Conservation (phyloP, 768 basidiomycete species). For the Obba rivulosa region DNA sequence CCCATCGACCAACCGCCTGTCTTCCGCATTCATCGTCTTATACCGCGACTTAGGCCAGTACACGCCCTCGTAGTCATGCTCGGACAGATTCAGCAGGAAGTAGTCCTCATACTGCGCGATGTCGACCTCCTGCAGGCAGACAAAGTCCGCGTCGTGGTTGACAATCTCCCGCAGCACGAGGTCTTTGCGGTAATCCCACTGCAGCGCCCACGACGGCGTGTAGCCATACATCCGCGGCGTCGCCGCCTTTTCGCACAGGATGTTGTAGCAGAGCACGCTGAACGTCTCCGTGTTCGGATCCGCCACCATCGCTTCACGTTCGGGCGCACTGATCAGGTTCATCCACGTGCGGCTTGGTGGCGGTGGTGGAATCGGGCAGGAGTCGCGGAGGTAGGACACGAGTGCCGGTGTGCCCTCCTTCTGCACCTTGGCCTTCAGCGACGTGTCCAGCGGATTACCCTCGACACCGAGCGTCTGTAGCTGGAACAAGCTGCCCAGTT, state of each 20-base stretch:
- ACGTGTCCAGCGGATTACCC: conserved; percentile 88
- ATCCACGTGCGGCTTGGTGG: conserved; percentile 84
- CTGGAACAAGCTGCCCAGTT: conserved; percentile 88
- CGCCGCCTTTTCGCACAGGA: conserved; percentile 87
- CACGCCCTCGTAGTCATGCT: conserved; percentile 83
- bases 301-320: conserved; percentile 52
- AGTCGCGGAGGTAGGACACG: conserved; percentile 88
- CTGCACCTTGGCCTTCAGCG: conserved; percentile 76
- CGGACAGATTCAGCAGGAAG: conserved; percentile 67
- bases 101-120: conserved; percentile 89
- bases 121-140: conserved; percentile 96
- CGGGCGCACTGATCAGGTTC: conserved; percentile 49
- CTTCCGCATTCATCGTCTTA: conserved; percentile 86
- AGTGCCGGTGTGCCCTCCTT: conserved; percentile 92
- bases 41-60: conserved; percentile 91
- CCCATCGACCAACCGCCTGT: conserved; percentile 88
- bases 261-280: conserved; percentile 86
- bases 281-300: conserved; percentile 73
- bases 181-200: conserved; percentile 93
- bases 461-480: conserved; percentile 92
- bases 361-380: conserved; percentile 73
- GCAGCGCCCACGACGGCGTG: conserved; percentile 92
- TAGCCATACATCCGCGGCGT: conserved; percentile 90
- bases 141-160: conserved; percentile 77
- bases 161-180: conserved; percentile 81